Base-by-base conservation (phyloP, 306 rosid genomes). In the Pyrus communis region DNA sequence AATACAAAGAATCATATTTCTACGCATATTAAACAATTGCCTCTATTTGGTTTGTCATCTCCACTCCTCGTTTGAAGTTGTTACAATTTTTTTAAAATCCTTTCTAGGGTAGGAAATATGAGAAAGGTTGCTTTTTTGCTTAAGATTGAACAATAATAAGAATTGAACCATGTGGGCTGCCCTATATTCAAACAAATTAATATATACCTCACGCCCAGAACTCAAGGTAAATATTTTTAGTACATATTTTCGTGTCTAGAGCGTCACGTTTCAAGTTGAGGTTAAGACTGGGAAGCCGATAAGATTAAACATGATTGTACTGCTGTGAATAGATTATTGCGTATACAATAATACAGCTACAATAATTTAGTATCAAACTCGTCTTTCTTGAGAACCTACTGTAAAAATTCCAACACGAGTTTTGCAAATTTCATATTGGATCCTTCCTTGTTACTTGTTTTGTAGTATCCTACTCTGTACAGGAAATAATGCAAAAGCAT, bases 261-360 rank as follows among this genome's bases (percentile, higher is more conserved):
- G 35, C 35, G 35, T 15, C 42, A 38, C 10, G 10, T n/a, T n/a
- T n/a, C 27, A 94, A 23, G 77, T 90, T 4, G 94, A 93, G 38
- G 75, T 91, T 33, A 90, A 82, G 84, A 85, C 81, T 0, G 89
- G 84, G 75, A 84, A 77, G 14, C 5, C 87, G 79, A 93, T 1
- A 94, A 94, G 80, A 86, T 90, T 59, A 85, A 94, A 67, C 85
- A 45, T 11, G 85, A 88, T 61, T 94, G 91, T 51, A 9, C 86
- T 3, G 58, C 59, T 75, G 80, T 91, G 11, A 91, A 94, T 88
- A 82, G 65, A 57, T 12, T 25, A 25, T 25, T 25, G 27, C 27
- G 27, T 25, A 25, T 25, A 25, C 27, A 25, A 25, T 25, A 25
- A 25, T 25, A 25, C 27, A 25, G 27, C 27, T 25, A 25, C 27